Evolutionary conservation across 2,329 filamentous ascomycete genomes (phyloP).

Genomic region (Paecilomyces fulvus): DNA sequence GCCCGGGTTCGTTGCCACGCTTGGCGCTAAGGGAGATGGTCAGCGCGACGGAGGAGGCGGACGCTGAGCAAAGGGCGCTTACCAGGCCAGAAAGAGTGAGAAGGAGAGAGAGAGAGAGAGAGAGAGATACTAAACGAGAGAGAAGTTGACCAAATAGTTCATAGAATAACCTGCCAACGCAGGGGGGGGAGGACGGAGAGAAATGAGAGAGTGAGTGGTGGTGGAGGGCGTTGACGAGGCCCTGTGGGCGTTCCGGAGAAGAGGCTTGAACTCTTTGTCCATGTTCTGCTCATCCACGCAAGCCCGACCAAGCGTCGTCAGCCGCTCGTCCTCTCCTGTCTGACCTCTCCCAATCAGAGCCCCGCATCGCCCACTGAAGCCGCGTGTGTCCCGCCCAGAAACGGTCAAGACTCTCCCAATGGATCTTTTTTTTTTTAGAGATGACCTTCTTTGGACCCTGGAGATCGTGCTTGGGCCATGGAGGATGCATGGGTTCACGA

Average conservation of each 20-base stretch:
- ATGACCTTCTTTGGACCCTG: background rate
- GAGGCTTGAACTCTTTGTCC: conserved; percentile 7
- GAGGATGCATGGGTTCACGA: no score
- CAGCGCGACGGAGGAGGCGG: conserved; percentile 7
- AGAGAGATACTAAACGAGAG: no score
- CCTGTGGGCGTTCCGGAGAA: background rate
- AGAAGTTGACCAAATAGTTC: no score
- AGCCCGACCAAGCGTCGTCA: conserved; percentile 26
- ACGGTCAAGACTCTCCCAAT: background rate
- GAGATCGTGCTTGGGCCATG: background rate
- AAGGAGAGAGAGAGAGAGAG: no score
- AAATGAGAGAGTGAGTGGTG: background rate
- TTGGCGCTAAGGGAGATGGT: conserved; percentile 21
- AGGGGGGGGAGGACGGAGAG: no score
- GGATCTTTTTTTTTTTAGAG: background rate
- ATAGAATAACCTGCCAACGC: no score
- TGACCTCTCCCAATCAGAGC: conserved; percentile 23
- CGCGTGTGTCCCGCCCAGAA: conserved; percentile 18
- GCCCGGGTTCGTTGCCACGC: conserved; percentile 16
- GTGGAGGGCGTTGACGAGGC: background rate
- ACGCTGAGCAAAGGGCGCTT: conserved; percentile 2
- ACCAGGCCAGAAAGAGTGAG: background rate
- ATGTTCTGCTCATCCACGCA: conserved; percentile 3
- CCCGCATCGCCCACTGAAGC: conserved; percentile 22
- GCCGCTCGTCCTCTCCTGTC: conserved; percentile 16